Evolutionary conservation across 2,329 filamentous ascomycete genomes (phyloP).

Genomic region (Helicocarpus griseus): DNA sequence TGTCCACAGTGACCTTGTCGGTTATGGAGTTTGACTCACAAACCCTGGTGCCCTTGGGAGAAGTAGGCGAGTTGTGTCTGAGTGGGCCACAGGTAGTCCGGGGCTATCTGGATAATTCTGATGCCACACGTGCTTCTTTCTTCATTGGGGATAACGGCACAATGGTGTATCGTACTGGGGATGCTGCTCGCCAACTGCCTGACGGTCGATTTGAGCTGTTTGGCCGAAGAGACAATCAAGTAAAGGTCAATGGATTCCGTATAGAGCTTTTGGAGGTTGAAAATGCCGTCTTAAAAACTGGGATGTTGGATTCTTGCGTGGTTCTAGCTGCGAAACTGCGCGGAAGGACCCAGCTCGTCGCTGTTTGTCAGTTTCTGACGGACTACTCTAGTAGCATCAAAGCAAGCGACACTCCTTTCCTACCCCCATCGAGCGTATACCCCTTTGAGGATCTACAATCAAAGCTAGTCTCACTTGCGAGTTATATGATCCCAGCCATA

Average conservation of each 20-base stretch:
- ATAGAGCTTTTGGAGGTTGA: conserved; percentile 45
- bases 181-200: not conserved
- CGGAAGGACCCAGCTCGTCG: not conserved
- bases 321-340: not conserved
- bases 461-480: conserved; percentile 27
- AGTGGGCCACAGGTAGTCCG: conserved; percentile 20
- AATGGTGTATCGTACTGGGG: conserved; percentile 37
- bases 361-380: not conserved
- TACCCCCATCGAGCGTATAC: conserved; percentile 15
- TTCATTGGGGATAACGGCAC: conserved; percentile 44
- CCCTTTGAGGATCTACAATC: conserved; percentile 42
- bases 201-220: not conserved
- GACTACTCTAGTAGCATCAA: not conserved
- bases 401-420: not conserved
- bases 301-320: not conserved
- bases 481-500: conserved; percentile 2
- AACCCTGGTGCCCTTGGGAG: conserved; percentile 18
- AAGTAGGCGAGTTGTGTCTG: conserved; percentile 23
- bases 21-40: conserved; percentile 20
- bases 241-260: conserved; percentile 53
- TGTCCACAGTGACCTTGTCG: conserved; percentile 18
- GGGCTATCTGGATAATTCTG: conserved; percentile 22
- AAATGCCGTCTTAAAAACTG: conserved; percentile 50
- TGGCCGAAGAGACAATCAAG: conserved; percentile 28
- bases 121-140: conserved; percentile 10